Evolutionary conservation across 2,329 filamentous ascomycete species (phyloP).

Genomic region (Diaporthe australafricana): DNA sequence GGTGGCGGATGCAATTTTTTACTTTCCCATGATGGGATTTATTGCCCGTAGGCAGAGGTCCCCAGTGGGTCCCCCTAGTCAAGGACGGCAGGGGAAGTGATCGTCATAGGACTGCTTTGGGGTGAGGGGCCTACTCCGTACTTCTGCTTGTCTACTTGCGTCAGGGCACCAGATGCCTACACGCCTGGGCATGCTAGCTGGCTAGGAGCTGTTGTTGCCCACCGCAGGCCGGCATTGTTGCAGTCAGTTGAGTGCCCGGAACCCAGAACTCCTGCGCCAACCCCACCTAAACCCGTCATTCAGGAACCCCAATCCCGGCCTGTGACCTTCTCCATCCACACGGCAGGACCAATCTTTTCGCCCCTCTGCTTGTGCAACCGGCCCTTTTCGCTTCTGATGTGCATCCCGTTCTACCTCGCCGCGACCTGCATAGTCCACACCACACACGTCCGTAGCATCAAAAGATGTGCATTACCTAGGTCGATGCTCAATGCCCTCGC

Average conservation of each 20-base stretch:
- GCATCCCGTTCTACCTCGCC: conserved; percentile 19
- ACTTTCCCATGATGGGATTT: conserved; percentile 35
- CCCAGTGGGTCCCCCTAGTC: background rate
- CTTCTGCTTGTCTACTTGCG: no score
- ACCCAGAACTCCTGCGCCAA: conserved; percentile 3
- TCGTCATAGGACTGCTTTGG: no score
- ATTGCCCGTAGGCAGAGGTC: no score
- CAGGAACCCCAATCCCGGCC: conserved; percentile 24
- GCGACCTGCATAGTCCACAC: background rate
- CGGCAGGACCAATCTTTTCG: conserved; percentile 28
- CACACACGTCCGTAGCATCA: background rate
- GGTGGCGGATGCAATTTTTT: conserved; percentile 34
- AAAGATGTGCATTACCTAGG: conserved; percentile 20
- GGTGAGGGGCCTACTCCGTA: no score
- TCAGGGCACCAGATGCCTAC: no score
- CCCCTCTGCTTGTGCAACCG: conserved; percentile 21
- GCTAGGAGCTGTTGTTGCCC: no score
- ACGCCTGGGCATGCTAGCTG: no score
- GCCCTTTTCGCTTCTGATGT: conserved; percentile 28
- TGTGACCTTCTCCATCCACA: conserved; percentile 14
- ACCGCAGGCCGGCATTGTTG: no score
- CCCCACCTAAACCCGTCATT: conserved; percentile 20
- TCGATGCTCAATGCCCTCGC: background rate
- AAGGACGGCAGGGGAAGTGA: conserved; percentile 21
- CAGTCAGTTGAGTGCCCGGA: no score